Percentiles rank a stretch among this genome's conserved stretches.
These are phyloP conservation scores for Boletus barrowsii DNA, from an alignment of 768 basidiomycete genomes.

Conservation along the genomic window DNA sequence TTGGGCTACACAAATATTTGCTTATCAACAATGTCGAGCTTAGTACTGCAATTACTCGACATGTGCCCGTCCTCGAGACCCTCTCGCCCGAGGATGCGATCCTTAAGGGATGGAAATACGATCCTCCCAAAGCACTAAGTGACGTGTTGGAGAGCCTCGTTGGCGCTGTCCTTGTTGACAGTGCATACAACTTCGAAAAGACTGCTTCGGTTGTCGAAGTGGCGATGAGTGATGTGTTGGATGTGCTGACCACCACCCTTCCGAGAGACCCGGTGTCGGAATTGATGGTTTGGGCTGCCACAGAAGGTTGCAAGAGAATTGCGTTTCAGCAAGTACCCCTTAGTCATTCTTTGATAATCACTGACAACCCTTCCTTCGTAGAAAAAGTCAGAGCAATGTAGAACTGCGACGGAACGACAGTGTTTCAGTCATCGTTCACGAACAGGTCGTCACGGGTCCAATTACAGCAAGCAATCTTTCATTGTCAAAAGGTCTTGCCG, in stretches of 20 bases:
- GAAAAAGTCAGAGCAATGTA: slow-evolving; percentile 44
- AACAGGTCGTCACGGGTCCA: slow-evolving; percentile 53
- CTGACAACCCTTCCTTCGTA: slow-evolving; percentile 12
- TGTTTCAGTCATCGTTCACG: slow-evolving; percentile 60
- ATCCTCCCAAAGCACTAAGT: slow-evolving; percentile 82
- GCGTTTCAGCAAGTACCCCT: slow-evolving; percentile 42
- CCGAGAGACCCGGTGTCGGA: slow-evolving; percentile 71
- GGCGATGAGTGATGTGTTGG: slow-evolving; percentile 67
- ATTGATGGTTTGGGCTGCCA: slow-evolving; percentile 64
- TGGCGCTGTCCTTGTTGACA: slow-evolving; percentile 82
- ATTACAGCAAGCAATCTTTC: slow-evolving; percentile 53
- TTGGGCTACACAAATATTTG: slow-evolving; percentile 66
- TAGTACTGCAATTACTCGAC: slow-evolving; percentile 57
- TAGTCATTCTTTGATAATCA: background rate
- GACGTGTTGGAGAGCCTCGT: slow-evolving; percentile 85
- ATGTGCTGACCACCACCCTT: slow-evolving; percentile 53
- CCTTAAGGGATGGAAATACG: slow-evolving; percentile 70
- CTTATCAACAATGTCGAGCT: slow-evolving; percentile 70
- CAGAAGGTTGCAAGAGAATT: slow-evolving; percentile 52
- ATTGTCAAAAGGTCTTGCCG: slow-evolving; percentile 66
- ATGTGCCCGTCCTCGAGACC: slow-evolving; percentile 56
- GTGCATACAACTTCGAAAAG: slow-evolving; percentile 68
- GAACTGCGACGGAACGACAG: slow-evolving; percentile 47
- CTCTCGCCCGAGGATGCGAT: slow-evolving; percentile 62
- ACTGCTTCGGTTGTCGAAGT: slow-evolving; percentile 57